Base-by-base conservation (phyloP, 2,329 filamentous ascomycete genomes). In the Talaromyces verruculosus region DNA sequence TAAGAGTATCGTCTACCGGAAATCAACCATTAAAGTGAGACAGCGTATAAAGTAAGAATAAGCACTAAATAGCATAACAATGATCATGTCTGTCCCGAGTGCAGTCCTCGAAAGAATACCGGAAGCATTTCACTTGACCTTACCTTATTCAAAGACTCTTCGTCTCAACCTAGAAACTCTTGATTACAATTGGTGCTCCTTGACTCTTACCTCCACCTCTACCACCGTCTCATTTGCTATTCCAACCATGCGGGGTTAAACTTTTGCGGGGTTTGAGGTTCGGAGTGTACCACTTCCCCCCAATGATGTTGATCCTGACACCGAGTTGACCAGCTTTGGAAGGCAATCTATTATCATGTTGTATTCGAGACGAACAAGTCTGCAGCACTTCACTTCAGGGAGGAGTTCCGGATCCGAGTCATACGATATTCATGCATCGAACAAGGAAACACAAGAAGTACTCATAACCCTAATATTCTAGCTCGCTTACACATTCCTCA, bases 241-340 rank as follows among this genome's bases (percentile, higher is more conserved):
- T 39, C 33, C 19, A 37, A 25, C 13, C 55, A 39, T 58, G 55
- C 55, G 55, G 55, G 55, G 55, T 58, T 39, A 25, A 3, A 58
- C 22, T 19, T 11, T 17, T 28, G 45, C 22, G 22, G 45, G 45
- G 3, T 33, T 35, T 11, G n/a, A 17, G 1, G n/a, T 30, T 45
- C 57, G 57, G 57, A 60, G 57, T 39, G 57, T 60, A 19, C 57
- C 55, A 58, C 55, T 8, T 8, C 13, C 43, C 51, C 5, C 33
- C n/a, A 57, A 22, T 39, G 1, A 35, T 58, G 53, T 37, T 25
- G 53, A 39, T 35, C 30, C 3, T 58, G 53, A 39, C 25, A 1
- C 33, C 10, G 33, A 25, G n/a, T 17, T 58, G 55, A 6, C 55
- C 55, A 17, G 15, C 55, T 39, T 58, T 25, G 35, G 55, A 58